Base-by-base conservation (phyloP, 176 grass and related monocot genomes). In the Oryza officinalis region DNA sequence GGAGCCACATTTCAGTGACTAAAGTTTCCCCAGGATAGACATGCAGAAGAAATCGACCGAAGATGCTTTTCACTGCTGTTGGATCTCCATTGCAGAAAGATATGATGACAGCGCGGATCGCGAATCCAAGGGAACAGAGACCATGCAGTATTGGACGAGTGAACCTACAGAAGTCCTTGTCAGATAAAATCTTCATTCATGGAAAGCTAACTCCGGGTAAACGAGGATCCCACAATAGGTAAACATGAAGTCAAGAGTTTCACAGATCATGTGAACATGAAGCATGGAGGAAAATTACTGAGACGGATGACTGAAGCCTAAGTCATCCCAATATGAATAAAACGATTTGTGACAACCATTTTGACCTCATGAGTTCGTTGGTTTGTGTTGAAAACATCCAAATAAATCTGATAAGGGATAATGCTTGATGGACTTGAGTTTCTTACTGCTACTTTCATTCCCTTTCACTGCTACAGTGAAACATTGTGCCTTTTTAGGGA, bases 1-100 rank as follows among this genome's bases (percentile, higher is more conserved):
- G 83, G 27, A 90, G 82, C 96, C 96, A 98, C 93, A 98, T 98
- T 65, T 95, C 91, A 25, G 91, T 95, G 28, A 88, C 78, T 12
- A 98, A 69, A 69, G 89, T 94, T 41, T 95, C 93, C 25, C 91
- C 89, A 0, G 96, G 93, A 20, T 93, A 98, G 43, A 96, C 96
- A 40, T 94, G 93, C 59, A 96, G 75, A 65, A 96, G 93, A 70
- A 98, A 98, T 22, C 93, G 77, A 2, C 96, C 89, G 22, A 92
- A 95, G 71, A 96, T 90, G 80, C 67, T 86, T 87, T 84, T 93
- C 72, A 94, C 85, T 3, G 59, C 74, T 7, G 89, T 27, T 50
- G 89, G 87, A 22, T 98, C 96, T 18, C 96, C 91, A 1, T 95
- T 84, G 80, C 89, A 90, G 52, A 95, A 81, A 67, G 72, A 94